A percentile compares a stretch with the other conserved stretches of the same genome.
Conservation (phyloP, 805 yeast species). For the Pichia rugopelliculosa region DNA sequence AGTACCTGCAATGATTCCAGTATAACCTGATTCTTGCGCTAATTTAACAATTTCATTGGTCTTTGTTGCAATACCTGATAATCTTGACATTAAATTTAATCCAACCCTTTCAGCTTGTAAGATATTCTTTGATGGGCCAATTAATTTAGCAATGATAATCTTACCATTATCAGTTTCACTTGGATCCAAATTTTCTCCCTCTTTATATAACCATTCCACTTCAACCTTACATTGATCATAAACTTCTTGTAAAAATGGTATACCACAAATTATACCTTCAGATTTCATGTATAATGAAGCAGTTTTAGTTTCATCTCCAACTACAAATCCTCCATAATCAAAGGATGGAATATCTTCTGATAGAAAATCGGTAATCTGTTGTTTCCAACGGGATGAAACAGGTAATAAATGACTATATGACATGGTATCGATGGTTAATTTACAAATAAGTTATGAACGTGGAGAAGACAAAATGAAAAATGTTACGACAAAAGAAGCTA, state of each 20-base stretch:
- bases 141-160: conserved; percentile 66
- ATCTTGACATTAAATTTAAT: conserved; percentile 69
- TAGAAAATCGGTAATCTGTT: conserved; percentile 65
- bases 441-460: too few species aligned
- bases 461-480: too few species aligned
- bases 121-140: conserved; percentile 73
- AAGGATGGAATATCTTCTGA: conserved; percentile 89
- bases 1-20: conserved; percentile 89
- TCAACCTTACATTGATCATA: conserved; percentile 63
- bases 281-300: conserved; percentile 81
- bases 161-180: conserved; percentile 38
- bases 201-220: conserved; percentile 67
- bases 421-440: background rate
- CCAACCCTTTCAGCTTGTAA: conserved; percentile 83
- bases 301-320: conserved; percentile 63
- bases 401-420: conserved; percentile 51
- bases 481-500: too few species aligned
- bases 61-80: conserved; percentile 83
- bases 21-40: conserved; percentile 64
- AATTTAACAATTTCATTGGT: conserved; percentile 47
- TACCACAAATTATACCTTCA: conserved; percentile 72
- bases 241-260: conserved; percentile 85
- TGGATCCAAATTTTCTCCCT: conserved; percentile 55
- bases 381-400: conserved; percentile 72
- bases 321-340: conserved; percentile 92